phyloP scores from a whole-genome alignment of 768 basidiomycete species.

The Clathrus columnatus region DNA sequence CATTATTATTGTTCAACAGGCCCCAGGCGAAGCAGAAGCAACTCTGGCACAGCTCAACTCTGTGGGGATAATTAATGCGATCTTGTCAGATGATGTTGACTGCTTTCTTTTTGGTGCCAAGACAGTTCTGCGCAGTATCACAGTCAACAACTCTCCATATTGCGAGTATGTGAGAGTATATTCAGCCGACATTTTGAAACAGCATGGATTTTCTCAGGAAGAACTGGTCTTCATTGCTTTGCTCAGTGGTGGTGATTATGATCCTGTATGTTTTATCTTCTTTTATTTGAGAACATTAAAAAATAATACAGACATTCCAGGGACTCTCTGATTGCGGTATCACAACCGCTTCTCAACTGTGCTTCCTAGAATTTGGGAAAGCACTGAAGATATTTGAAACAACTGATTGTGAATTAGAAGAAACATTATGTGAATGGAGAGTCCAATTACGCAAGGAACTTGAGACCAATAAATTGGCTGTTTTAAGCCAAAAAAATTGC shows the following conservation, averaged over 20 bases:
- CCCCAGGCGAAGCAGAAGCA: conserved; percentile 91
- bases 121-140: conserved; percentile 64
- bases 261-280: conserved; percentile 26
- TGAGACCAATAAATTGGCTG: conserved; percentile 54
- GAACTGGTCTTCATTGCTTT: conserved; percentile 79
- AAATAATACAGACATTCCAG: too few species aligned
- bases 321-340: conserved; percentile 62
- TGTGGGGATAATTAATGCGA: conserved; percentile 75
- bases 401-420: conserved; percentile 35
- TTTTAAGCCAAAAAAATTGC: conserved; percentile 54
- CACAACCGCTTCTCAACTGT: conserved; percentile 69
- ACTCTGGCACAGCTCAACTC: conserved; percentile 81
- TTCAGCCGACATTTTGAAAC: conserved; percentile 28
- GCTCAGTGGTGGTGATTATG: conserved; percentile 83
- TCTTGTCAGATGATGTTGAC: conserved; percentile 90
- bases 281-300: neutral
- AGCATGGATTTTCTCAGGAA: conserved; percentile 44
- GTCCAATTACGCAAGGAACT: conserved; percentile 53
- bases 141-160: neutral
- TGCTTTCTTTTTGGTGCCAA: conserved; percentile 83
- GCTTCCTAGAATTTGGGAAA: conserved; percentile 74
- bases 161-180: conserved; percentile 44
- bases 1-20: conserved; percentile 31
- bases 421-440: conserved; percentile 57
- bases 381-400: conserved; percentile 49